Conservation (phyloP, 345 rosid species). For the Rhodamnia argentea region DNA sequence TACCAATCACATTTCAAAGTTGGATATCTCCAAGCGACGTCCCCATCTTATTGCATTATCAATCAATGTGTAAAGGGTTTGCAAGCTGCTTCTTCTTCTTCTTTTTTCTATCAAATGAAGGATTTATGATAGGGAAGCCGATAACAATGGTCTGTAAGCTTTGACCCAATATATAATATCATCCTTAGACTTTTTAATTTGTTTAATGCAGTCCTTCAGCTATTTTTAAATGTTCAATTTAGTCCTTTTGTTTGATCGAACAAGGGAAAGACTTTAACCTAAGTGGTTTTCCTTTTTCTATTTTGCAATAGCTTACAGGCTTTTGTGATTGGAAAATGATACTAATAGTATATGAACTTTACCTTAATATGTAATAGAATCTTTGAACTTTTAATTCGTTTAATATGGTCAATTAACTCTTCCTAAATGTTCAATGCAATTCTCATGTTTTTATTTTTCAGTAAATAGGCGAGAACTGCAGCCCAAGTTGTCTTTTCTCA, state of each 20-base stretch:
- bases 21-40: not conserved
- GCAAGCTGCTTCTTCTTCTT: not conserved
- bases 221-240: too few relatives aligned
- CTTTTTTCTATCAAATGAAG: too few relatives aligned
- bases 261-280: too few relatives aligned
- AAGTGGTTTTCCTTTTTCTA: not conserved
- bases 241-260: too few relatives aligned
- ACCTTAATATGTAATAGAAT: fast-evolving
- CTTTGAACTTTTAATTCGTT: not conserved
- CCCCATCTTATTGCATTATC: not conserved
- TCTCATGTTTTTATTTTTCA: not conserved
- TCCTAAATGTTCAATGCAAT: not conserved
- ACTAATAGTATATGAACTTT: not conserved
- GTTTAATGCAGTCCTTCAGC: too few relatives aligned
- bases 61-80: not conserved
- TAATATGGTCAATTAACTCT: not conserved
- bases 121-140: too few relatives aligned
- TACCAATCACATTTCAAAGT: not conserved
- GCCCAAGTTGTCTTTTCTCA: not conserved
- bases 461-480: not conserved
- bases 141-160: too few relatives aligned
- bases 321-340: not conserved
- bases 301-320: not conserved
- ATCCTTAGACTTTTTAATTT: too few relatives aligned
- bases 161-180: too few relatives aligned